Percentiles rank a stretch among this genome's conserved stretches.
Conservation (phyloP, 306 rosid genomes). For the Cucurbita moschata region DNA sequence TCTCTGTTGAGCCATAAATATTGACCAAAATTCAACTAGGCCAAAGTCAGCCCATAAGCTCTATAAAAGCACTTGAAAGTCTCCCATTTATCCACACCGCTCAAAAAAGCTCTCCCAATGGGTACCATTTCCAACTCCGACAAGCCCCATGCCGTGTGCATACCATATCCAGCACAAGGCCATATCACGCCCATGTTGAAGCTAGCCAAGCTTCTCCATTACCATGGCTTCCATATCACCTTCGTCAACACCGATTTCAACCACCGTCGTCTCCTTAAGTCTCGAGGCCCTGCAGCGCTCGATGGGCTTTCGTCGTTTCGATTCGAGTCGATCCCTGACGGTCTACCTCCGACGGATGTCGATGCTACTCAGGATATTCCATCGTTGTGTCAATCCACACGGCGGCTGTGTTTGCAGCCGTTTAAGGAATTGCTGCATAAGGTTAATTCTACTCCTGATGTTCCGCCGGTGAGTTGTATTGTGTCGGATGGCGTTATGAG, state of each 20-base stretch:
- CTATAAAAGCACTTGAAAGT: too few species aligned
- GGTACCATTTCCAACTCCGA: constrained; percentile 26
- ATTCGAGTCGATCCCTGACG: constrained; percentile 20
- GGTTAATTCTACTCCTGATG: constrained; percentile 4
- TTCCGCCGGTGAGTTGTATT: constrained; percentile 17
- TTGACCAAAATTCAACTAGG: too few species aligned
- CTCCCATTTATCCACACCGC: too few species aligned
- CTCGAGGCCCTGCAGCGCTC: constrained; percentile 15
- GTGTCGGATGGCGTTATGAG: constrained; percentile 24
- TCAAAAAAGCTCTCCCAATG: not conserved
- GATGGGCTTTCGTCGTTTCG: constrained; percentile 21
- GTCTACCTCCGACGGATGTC: constrained; percentile 13
- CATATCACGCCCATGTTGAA: constrained; percentile 26
- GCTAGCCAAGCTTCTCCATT: constrained; percentile 27
- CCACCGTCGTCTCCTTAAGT: constrained; percentile 25
- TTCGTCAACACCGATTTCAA: constrained; percentile 29
- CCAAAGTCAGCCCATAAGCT: too few species aligned
- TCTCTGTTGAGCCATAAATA: too few species aligned
- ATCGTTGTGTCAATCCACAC: constrained; percentile 2
- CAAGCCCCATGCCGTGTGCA: constrained; percentile 16
- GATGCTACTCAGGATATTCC: constrained; percentile 15
- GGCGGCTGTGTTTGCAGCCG: constrained; percentile 8
- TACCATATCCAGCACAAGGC: constrained; percentile 28
- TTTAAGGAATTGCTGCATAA: constrained; percentile 10
- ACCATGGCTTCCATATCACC: constrained; percentile 27